A percentile compares a stretch with the other conserved stretches of the same genome.
Evolutionary conservation across 2,329 filamentous ascomycete species (phyloP).

Genomic region (Penicillium occitanis): DNA sequence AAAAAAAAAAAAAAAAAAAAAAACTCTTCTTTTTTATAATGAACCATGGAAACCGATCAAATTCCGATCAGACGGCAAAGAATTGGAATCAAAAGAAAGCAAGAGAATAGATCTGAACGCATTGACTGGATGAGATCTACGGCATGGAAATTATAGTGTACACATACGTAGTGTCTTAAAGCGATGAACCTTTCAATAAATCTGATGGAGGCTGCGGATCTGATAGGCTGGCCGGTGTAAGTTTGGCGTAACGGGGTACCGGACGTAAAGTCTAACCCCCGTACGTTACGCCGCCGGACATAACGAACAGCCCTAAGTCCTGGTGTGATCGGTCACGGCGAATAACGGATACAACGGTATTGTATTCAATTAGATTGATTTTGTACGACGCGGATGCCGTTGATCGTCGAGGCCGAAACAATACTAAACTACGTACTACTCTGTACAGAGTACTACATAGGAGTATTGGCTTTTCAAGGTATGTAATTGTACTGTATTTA

Average conservation of each 20-base stretch:
- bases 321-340: neutral
- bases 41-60: neutral
- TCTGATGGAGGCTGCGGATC: neutral
- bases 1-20: too few relatives aligned
- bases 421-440: neutral
- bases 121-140: neutral
- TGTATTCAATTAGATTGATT: neutral
- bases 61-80: neutral
- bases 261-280: neutral
- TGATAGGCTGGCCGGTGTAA: constrained; percentile 2
- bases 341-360: neutral
- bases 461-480: neutral
- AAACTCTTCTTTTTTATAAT: neutral
- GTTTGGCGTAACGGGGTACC: neutral
- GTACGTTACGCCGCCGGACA: neutral
- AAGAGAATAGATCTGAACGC: neutral
- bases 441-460: too few relatives aligned
- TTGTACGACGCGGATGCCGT: neutral
- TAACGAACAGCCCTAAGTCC: neutral
- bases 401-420: neutral
- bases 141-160: neutral
- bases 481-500: neutral
- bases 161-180: neutral
- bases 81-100: neutral
- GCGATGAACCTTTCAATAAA: neutral